Conservation (phyloP, 495 filamentous ascomycete species). For the Xylaria palmicola region DNA sequence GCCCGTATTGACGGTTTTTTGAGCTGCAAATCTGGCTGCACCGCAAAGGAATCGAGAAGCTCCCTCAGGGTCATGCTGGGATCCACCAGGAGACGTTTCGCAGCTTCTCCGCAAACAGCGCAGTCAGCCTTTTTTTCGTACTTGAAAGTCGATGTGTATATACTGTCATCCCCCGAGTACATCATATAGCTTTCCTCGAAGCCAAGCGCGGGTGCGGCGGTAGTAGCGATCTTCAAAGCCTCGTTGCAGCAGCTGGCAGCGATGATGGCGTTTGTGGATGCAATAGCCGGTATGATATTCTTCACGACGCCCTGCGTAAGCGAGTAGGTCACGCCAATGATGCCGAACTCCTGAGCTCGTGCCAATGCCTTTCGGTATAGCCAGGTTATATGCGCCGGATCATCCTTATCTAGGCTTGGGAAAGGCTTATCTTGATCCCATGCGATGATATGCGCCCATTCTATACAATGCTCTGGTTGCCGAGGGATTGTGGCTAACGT, state of each 20-base stretch:
- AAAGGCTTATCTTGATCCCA: conserved; percentile 64
- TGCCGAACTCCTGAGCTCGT: conserved; percentile 85
- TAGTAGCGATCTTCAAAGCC: conserved; percentile 89
- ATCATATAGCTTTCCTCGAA: conserved; percentile 90
- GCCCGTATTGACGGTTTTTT: conserved; percentile 89
- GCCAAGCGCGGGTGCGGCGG: conserved; percentile 71
- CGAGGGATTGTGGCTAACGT: conserved; percentile 95
- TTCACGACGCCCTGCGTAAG: conserved; percentile 98
- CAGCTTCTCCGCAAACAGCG: conserved; percentile 85
- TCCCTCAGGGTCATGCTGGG: conserved; percentile 72
- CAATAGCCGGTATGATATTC: conserved; percentile 99
- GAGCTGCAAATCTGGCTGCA: conserved; percentile 78
- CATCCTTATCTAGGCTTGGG: conserved; percentile 82
- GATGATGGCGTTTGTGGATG: conserved; percentile 95
- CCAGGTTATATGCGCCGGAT: conserved; percentile 97
- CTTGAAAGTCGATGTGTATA: conserved; percentile 96
- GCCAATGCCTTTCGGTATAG: conserved; percentile 81
- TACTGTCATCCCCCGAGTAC: conserved; percentile 92
- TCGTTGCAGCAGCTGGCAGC: conserved; percentile 95
- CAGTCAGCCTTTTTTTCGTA: conserved; percentile 91
- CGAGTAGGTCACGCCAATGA: conserved; percentile 91
- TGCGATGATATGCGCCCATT: conserved; percentile 91
- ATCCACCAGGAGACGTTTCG: conserved; percentile 70
- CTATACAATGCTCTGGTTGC: conserved; percentile 97
- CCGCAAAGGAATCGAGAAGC: conserved; percentile 81